These are phyloP conservation scores for Puccinia horiana DNA, from an alignment of 1,284 basidiomycete species.

Conservation along the genomic window DNA sequence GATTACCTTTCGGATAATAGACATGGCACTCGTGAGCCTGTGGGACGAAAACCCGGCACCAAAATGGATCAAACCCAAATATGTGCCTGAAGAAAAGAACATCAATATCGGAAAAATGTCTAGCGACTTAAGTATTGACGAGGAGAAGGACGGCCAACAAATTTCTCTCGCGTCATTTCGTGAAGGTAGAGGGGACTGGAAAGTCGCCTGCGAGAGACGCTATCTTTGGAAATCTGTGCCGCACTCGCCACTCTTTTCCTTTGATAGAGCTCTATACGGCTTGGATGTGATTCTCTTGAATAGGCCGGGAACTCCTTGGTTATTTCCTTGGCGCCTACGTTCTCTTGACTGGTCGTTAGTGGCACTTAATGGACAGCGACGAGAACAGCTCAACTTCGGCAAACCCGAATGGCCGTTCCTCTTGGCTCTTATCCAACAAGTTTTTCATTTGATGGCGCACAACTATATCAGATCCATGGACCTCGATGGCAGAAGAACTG, in stretches of 20 bases:
- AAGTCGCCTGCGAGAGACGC: neutral
- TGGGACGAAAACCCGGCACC: constrained; percentile 39
- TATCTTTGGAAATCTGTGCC: constrained; percentile 24
- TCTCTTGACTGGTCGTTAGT: constrained; percentile 36
- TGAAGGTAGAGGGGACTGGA: neutral
- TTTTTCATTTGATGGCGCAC: constrained; percentile 39
- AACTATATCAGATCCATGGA: constrained; percentile 31
- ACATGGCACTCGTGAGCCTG: constrained; percentile 36
- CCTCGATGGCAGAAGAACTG: constrained; percentile 17
- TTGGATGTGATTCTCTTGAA: constrained; percentile 35
- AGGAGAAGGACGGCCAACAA: neutral
- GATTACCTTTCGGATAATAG: constrained; percentile 32
- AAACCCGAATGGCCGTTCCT: constrained; percentile 43
- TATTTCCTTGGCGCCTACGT: constrained; percentile 40
- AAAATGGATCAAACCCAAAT: constrained; percentile 28
- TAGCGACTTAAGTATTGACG: neutral
- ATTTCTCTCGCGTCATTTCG: neutral
- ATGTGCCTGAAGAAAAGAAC: neutral
- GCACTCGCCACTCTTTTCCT: constrained; percentile 29
- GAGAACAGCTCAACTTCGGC: constrained; percentile 6
- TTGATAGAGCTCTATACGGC: constrained; percentile 29
- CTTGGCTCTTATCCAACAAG: constrained; percentile 30
- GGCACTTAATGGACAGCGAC: constrained; percentile 29
- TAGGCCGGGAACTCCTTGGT: constrained; percentile 46
- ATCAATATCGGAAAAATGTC: neutral